Base-by-base conservation (phyloP, 2,329 filamentous ascomycete species). In the Geosmithia putterillii region DNA sequence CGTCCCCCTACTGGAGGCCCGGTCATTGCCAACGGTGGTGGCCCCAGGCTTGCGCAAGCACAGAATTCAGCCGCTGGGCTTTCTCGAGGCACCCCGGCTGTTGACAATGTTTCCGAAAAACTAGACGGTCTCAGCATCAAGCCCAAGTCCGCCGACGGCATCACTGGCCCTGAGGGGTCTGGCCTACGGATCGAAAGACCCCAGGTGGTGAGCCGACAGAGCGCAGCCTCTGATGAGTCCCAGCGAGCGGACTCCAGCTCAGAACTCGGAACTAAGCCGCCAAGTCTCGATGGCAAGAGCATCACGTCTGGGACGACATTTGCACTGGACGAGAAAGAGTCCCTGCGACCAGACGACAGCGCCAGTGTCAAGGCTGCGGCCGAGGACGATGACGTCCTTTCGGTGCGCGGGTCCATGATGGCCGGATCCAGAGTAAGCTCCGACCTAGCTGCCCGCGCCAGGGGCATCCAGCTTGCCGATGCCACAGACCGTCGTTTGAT, bases 271-370 rank as follows among this genome's bases (percentile, higher is more conserved):
- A 88, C 81, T 3, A 95, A 95, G 62, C 86, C 86, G 42, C 83
- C 86, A 32, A 95, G 88, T 57, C 71, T 95, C 36, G 90, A 95
- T 59, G 88, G 86, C 41, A 95, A 95, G 66, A 95, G 89, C 59
- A 86, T 94, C 53, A 87, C 87, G 4, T 96, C 90, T 21, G 87
- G 86, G 15, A 94, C 87, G 4, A 95, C 90, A 0, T 95, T 95
- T 64, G 88, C 86, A n/a, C 70, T 95, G 57, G 90, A 96, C 55
- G 90, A 96, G 62, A 95, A 95, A 60, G 90, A 95, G 59, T 95
- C 89, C 6, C 71, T 95, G 43, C 82, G 89, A 12, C 90, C 90
- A 8, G 90, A 96, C 62, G 90, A 96, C 57, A 95, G 90, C 61
- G 90, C 90, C 28, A 95, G 89, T 58, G 83, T 95, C 15, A 87